Percentiles rank a stretch among this genome's conserved stretches.
phyloP scores from a whole-genome alignment of 2,329 filamentous ascomycete species.

The Pseudocercospora musae region DNA sequence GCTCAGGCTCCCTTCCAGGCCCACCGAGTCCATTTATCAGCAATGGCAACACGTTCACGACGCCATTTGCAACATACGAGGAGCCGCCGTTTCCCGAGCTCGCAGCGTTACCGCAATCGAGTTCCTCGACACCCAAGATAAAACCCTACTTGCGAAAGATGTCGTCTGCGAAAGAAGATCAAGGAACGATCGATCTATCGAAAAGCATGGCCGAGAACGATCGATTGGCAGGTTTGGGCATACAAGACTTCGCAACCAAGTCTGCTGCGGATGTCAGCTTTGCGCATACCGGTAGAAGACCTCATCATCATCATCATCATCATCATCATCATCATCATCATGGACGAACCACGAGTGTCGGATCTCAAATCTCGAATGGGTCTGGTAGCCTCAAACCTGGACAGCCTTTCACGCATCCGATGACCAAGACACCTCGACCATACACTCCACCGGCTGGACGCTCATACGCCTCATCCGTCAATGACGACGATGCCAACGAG shows the following conservation, averaged over 20 bases:
- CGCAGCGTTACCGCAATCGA: slow-evolving; percentile 12
- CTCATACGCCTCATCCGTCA: slow-evolving; percentile 50
- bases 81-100: slow-evolving; percentile 21
- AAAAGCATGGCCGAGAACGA: slow-evolving; percentile 56
- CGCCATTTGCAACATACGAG: slow-evolving; percentile 33
- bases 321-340: slow-evolving; percentile 50
- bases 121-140: slow-evolving; percentile 41
- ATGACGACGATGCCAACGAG: slow-evolving; percentile 42
- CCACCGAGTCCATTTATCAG: slow-evolving; percentile 25
- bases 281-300: slow-evolving; percentile 37
- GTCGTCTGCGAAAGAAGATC: slow-evolving; percentile 46
- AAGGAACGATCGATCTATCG: slow-evolving; percentile 50
- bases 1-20: slow-evolving; percentile 28
- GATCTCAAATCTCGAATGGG: slow-evolving; percentile 52
- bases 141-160: slow-evolving; percentile 57
- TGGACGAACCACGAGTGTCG: slow-evolving; percentile 53
- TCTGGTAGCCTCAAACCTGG: slow-evolving; percentile 48
- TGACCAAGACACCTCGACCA: slow-evolving; percentile 54
- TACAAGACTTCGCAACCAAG: slow-evolving; percentile 47
- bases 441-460: slow-evolving; percentile 53
- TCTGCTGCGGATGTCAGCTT: slow-evolving; percentile 47
- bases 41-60: slow-evolving; percentile 26
- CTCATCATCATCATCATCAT: slow-evolving; percentile 49
- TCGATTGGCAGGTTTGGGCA: slow-evolving; percentile 50
- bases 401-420: slow-evolving; percentile 53